Conservation (phyloP, 495 filamentous ascomycete genomes). For the Xylaria nigripes region DNA sequence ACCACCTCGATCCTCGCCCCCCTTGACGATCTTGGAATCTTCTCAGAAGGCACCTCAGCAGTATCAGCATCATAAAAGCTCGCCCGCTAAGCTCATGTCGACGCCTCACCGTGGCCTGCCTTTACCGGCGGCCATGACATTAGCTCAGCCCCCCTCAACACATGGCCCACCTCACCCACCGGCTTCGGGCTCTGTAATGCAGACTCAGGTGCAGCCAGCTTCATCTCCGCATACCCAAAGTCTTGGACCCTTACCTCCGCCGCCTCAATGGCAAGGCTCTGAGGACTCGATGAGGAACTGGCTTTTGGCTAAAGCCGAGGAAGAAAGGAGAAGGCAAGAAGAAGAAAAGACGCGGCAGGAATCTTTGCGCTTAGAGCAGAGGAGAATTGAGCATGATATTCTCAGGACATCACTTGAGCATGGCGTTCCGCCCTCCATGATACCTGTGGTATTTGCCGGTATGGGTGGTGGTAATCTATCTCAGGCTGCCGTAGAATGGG, state of each 20-base stretch:
- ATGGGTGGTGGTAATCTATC: slow-evolving; percentile 58
- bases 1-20: slow-evolving; percentile 55
- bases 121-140: slow-evolving; percentile 63
- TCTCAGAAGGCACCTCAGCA: slow-evolving; percentile 35
- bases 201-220: slow-evolving; percentile 27
- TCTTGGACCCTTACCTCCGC: slow-evolving; percentile 54
- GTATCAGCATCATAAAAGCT: slow-evolving; percentile 33
- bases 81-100: slow-evolving; percentile 51
- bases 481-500: slow-evolving; percentile 57
- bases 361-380: slow-evolving; percentile 64
- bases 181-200: slow-evolving; percentile 30
- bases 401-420: slow-evolving; percentile 69
- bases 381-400: slow-evolving; percentile 77
- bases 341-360: slow-evolving; percentile 85
- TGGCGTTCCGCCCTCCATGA: slow-evolving; percentile 76
- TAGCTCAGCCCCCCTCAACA: slow-evolving; percentile 40
- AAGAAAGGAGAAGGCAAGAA: slow-evolving; percentile 76
- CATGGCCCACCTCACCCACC: slow-evolving; percentile 30
- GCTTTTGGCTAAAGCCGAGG: slow-evolving; percentile 76
- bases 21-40: slow-evolving; percentile 43
- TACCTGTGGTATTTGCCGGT: slow-evolving; percentile 84
- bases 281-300: slow-evolving; percentile 78
- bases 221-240: slow-evolving; percentile 30
- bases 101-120: slow-evolving; percentile 69
- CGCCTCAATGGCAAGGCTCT: slow-evolving; percentile 63